Evolutionary conservation across 306 rosid species (phyloP).

Genomic region (Styphnolobium japonicum): DNA sequence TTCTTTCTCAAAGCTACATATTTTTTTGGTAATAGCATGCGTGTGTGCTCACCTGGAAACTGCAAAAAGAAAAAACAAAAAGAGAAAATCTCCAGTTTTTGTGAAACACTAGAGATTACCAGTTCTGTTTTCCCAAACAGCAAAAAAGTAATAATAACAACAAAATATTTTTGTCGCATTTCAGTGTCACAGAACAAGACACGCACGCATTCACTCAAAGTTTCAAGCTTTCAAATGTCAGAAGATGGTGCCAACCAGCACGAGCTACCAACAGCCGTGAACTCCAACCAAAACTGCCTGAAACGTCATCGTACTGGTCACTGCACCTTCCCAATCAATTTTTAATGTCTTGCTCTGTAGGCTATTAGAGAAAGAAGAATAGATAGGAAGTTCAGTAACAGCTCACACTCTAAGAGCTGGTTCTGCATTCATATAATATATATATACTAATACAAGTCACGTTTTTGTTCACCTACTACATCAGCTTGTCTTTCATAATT

Average conservation of each 20-base stretch:
- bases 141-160: neutral
- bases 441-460: no score
- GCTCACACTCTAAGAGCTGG: no score
- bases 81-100: neutral
- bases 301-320: neutral
- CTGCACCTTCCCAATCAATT: no score
- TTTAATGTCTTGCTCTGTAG: no score
- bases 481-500: no score
- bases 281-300: neutral
- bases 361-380: no score
- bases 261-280: neutral
- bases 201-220: neutral
- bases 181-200: neutral
- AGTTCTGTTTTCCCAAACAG: neutral
- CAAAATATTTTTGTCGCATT: neutral
- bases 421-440: no score
- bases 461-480: no score
- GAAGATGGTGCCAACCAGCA: neutral
- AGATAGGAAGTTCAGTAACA: no score
- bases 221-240: conserved; percentile 24
- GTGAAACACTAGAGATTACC: conserved; percentile 26
- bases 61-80: neutral
- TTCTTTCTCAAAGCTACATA: no score
- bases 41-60: no score
- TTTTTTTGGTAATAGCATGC: no score